phyloP scores from a whole-genome alignment of 495 filamentous ascomycete species.

The Monascus purpureus region DNA sequence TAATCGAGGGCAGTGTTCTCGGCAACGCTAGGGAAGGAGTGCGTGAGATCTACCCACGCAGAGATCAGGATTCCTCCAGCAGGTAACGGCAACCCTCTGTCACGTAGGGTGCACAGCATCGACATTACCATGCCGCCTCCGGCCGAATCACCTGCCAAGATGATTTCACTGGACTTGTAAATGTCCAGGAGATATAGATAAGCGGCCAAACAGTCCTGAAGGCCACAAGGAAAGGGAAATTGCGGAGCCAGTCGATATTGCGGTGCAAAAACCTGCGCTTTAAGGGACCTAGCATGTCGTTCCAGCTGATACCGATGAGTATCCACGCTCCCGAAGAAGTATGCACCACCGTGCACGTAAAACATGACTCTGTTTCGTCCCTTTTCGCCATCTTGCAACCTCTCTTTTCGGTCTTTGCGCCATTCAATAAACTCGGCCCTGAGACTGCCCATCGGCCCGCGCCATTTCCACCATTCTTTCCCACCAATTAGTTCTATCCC shows the following conservation, averaged over 20 bases:
- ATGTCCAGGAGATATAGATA: conserved; percentile 68
- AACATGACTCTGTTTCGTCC: conserved; percentile 75
- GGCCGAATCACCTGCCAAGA: conserved; percentile 81
- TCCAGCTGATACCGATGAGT: conserved; percentile 95
- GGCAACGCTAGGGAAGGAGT: conserved; percentile 83
- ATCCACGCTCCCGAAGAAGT: conserved; percentile 84
- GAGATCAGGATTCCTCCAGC: conserved; percentile 84
- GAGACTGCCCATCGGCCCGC: conserved; percentile 43
- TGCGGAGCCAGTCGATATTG: conserved; percentile 82
- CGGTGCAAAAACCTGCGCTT: conserved; percentile 73
- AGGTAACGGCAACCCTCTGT: conserved; percentile 66
- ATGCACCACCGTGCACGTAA: conserved; percentile 79
- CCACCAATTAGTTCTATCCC: conserved; percentile 68
- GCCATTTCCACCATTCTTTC: conserved; percentile 90
- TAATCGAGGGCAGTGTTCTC: conserved; percentile 65
- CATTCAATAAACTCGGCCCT: conserved; percentile 94
- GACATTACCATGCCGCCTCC: conserved; percentile 76
- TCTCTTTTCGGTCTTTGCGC: conserved; percentile 61
- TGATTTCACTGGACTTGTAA: conserved; percentile 63
- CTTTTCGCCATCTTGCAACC: conserved; percentile 41
- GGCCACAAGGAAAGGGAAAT: conserved; percentile 85
- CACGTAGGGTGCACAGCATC: conserved; percentile 67
- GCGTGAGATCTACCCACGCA: conserved; percentile 87
- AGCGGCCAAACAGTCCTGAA: conserved; percentile 76
- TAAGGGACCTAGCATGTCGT: conserved; percentile 83